phyloP scores from a whole-genome alignment of 352 stramenopile genomes.

The Phytophthora melonis region DNA sequence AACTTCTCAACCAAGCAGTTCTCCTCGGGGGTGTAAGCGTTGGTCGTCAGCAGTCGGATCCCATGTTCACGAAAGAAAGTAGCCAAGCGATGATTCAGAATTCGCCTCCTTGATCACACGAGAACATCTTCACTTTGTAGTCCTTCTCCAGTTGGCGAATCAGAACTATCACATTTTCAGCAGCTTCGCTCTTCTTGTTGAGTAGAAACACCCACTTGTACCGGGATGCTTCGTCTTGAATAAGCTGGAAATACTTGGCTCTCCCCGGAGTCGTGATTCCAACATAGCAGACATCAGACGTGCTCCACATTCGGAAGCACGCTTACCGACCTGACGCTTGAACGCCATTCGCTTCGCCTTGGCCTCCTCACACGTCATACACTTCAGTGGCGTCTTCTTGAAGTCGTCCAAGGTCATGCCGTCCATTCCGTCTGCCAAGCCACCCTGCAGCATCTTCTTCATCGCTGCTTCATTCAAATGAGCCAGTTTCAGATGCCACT shows the following conservation, averaged over 20 bases:
- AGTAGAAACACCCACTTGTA: slow-evolving; percentile 16
- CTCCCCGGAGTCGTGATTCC: background rate
- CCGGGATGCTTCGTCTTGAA: slow-evolving; percentile 14
- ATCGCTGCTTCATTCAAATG: slow-evolving; percentile 1
- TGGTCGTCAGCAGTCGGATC: too few relatives aligned
- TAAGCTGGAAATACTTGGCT: slow-evolving; percentile 16
- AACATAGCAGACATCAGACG: slow-evolving; percentile 5
- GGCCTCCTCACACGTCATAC: background rate
- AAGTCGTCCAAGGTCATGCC: background rate
- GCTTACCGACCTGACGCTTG: background rate
- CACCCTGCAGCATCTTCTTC: slow-evolving; percentile 7
- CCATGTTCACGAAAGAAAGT: too few relatives aligned
- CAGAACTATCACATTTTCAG: too few relatives aligned
- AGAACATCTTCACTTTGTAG: too few relatives aligned
- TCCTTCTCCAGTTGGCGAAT: too few relatives aligned
- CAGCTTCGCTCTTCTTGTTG: slow-evolving; percentile 6
- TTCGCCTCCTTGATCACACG: too few relatives aligned
- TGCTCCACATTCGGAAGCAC: background rate
- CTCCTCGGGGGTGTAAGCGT: too few relatives aligned
- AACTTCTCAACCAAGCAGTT: too few relatives aligned
- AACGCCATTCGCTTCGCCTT: slow-evolving; percentile 9
- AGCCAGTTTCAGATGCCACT: slow-evolving; percentile 5
- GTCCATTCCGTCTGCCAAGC: background rate
- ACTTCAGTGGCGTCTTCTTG: slow-evolving; percentile 2
- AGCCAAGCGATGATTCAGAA: too few relatives aligned